Evolutionary conservation across 179 eudicot genomes (phyloP), one percentile per base, ranked within the genome.

Genomic region (Sideroxylon spinosum): DNA sequence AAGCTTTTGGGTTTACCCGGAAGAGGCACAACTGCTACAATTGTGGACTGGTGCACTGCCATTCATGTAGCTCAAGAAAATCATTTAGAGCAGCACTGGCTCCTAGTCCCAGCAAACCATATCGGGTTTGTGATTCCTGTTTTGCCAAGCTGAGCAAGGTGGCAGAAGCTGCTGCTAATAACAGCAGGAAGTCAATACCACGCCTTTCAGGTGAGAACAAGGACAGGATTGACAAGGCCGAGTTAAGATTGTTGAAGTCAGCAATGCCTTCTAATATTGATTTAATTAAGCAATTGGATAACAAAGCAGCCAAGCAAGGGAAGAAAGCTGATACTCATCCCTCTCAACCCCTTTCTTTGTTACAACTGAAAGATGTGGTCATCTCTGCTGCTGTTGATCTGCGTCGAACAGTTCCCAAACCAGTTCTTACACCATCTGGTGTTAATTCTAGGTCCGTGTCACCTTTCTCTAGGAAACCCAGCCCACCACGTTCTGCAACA

Each of bases 401-500:
- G 73, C 90, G 86, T 78, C 87, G 89, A 61, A 72, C 79, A 5
- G 87, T 85, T 75, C 98, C 99, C 3, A 93, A 88, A 83, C 94
- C 97, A n/a, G 85, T 86, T 82, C 78, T 81, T 52, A 82, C 93
- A 48, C 76, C 88, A 59, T 85, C 87, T 67, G 90, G 85, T 70
- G 88, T 85, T 57, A 85, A 84, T 84, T 95, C 98, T 48, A 91
- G 99, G 82, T 82, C 99, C 2, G 95, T 95, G 44, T 95, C 99
- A 59, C 99, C 99, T 68, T 89, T 91, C 85, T 95, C 99, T 44
- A 88, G 98, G 81, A 91, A 85, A 82, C 76, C 97, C 23, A 95
- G 99, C 78, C 99, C 99, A 48, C 99, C 99, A 13, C 93, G 98
- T 72, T 95, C 99, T 50, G 98, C 94, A 32, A 95, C 99, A 26